Percentiles rank a stretch among this genome's conserved stretches.
phyloP scores from a whole-genome alignment of 23 red algal genomes.

The Gracilaria vermiculophylla region DNA sequence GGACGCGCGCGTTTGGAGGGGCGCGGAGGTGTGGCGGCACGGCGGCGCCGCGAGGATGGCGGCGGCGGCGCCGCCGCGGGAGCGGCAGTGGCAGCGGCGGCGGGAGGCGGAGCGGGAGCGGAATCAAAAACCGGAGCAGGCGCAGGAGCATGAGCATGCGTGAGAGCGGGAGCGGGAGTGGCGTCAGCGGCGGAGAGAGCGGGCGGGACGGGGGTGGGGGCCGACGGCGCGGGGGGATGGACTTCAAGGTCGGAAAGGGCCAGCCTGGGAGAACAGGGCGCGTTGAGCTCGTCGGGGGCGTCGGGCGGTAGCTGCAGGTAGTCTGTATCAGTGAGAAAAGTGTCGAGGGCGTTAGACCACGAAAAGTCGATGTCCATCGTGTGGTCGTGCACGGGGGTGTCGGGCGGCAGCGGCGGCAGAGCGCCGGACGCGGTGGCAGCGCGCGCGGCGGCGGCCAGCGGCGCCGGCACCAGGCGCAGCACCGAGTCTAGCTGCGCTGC shows the following conservation, averaged over 20 bases:
- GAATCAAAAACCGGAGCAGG: no score
- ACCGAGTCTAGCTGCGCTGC: background rate
- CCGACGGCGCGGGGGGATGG: no score
- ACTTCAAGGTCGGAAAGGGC: no score
- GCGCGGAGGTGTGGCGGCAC: background rate
- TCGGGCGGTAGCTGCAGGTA: conserved; percentile 25
- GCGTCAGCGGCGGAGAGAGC: no score
- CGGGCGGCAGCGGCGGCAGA: background rate
- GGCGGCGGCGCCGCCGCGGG: background rate
- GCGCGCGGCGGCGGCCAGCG: conserved; percentile 3
- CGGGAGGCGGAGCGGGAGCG: no score
- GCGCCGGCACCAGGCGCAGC: background rate
- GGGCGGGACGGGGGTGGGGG: no score
- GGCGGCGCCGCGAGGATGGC: background rate
- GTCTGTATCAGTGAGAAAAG: conserved; percentile 15
- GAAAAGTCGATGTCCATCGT: background rate
- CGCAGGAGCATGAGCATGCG: no score
- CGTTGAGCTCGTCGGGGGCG: no score
- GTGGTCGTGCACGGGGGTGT: background rate
- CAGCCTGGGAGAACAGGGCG: no score
- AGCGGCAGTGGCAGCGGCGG: background rate
- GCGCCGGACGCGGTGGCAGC: background rate
- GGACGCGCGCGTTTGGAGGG: background rate
- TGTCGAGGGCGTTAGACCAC: conserved; percentile 6
- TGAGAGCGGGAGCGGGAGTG: no score